Evolutionary conservation across 352 stramenopile species (phyloP).

Genomic region (Pythium folliculosum): DNA sequence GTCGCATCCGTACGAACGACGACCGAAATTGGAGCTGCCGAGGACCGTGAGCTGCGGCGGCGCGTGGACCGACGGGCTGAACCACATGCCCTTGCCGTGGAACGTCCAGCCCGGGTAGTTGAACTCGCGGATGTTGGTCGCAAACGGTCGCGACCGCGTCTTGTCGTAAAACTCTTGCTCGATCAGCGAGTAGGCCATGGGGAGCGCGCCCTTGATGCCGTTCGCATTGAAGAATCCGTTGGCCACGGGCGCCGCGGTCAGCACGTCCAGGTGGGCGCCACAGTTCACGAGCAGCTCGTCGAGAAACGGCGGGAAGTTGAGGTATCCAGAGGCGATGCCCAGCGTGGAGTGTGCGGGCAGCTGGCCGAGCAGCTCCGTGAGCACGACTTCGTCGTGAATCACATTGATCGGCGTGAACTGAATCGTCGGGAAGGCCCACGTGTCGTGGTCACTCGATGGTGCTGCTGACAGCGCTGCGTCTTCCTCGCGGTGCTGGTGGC

Average conservation of each 20-base stretch:
- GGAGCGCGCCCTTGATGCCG: conserved; percentile 71
- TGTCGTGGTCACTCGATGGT: conserved; percentile 29
- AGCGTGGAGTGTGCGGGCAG: conserved; percentile 50
- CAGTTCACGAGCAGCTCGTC: conserved; percentile 51
- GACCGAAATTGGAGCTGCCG: conserved; percentile 81
- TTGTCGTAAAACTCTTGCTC: conserved; percentile 78
- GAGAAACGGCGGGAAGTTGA: conserved; percentile 79
- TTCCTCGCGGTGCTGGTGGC: conserved; percentile 27
- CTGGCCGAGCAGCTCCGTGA: conserved; percentile 47
- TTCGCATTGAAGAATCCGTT: conserved; percentile 77
- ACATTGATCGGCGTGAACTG: conserved; percentile 71
- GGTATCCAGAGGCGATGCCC: conserved; percentile 75
- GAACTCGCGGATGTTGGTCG: conserved; percentile 65
- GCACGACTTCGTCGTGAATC: conserved; percentile 54
- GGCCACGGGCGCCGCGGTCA: conserved; percentile 62
- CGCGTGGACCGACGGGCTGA: conserved; percentile 33
- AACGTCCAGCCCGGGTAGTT: conserved; percentile 74
- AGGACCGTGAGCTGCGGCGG: conserved; percentile 56
- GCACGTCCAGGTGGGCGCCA: conserved; percentile 50
- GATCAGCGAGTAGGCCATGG: conserved; percentile 84
- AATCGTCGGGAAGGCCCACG: conserved; percentile 75
- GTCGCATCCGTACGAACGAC: conserved; percentile 74
- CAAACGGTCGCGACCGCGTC: conserved; percentile 38
- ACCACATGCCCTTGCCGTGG: conserved; percentile 88
- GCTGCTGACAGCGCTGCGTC: conserved; percentile 4